These are phyloP conservation scores for Ochetophila trinervis DNA, from an alignment of 306 rosid genomes.

Conservation along the genomic window DNA sequence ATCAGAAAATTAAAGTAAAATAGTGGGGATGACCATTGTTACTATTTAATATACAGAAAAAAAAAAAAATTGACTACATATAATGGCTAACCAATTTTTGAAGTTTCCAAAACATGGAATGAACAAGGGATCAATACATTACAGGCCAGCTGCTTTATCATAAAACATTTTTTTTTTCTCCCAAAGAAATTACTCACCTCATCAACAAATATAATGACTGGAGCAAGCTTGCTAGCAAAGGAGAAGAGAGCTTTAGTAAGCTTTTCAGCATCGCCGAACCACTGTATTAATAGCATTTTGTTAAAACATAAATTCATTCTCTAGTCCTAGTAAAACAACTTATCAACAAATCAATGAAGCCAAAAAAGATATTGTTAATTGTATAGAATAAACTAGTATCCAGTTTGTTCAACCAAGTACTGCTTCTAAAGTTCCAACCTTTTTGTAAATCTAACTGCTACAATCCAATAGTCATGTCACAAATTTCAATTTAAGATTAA, in stretches of 20 bases:
- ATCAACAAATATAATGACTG: constrained; percentile 94
- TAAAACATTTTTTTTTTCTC: no score
- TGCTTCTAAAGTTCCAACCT: constrained; percentile 7
- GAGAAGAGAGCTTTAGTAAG: constrained; percentile 96
- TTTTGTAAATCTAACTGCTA: no score
- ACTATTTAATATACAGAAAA: no score
- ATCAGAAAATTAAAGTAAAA: no score
- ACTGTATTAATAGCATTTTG: constrained; percentile 46
- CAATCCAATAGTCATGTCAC: no score
- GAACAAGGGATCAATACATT: not conserved
- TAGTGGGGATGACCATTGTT: no score
- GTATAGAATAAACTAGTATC: no score
- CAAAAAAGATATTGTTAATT: no score
- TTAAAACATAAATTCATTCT: constrained; percentile 2
- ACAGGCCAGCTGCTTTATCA: not conserved
- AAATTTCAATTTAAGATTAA: no score
- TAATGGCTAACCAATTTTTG: no score
- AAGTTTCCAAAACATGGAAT: not conserved
- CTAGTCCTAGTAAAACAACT: not conserved
- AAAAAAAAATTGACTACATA: no score
- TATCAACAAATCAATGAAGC: no score
- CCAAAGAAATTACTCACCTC: constrained; percentile 46
- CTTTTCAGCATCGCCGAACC: constrained; percentile 99
- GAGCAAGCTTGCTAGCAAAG: constrained; percentile 95
- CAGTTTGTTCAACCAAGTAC: not conserved